Evolutionary conservation across 768 basidiomycete species (phyloP), one percentile per base, ranked within the genome.

Genomic region (Russula earlei): DNA sequence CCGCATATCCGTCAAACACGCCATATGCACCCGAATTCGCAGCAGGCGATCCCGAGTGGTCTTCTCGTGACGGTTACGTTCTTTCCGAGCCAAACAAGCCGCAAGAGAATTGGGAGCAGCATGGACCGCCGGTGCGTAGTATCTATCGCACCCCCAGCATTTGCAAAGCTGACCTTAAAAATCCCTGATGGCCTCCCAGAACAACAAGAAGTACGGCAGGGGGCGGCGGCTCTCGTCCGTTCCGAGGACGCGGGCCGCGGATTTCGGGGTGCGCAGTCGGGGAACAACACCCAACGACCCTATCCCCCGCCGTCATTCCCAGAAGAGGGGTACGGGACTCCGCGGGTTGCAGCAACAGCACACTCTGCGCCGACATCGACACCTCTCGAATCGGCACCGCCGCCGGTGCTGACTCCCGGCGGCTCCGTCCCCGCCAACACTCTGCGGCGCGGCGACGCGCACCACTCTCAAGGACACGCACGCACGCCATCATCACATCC

Each of bases 191-290:
- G 11, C 0, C 6, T 38, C n/a, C 0, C 15, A 54, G 41, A 19
- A 27, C 24, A 43, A 43, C 38, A 25, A 43, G 33, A 1, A 42
- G n/a, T 44, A 40, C 38, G 1, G 12, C 12, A 31, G 57, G 27
- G 47, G 6, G 1, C 33, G 56, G 52, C 7, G 22, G 19, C 25
- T 48, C 15, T 42, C 57, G 45, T 25, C 45, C 22, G 10, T 34
- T 24, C 47, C 57, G 52, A 14, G 52, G 45, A 2, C 52, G 47
- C 2, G 52, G 41, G 20, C 52, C 48, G 52, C n/a, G 47, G 46
- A 12, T 8, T 22, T 17, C 52, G 57, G 17, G 57, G 57, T 24
- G 52, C 46, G 4, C 44, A 58, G 33, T n/a, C 19, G 15, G 52
- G 57, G 25, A 24, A 43, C 29, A 45, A 47, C 24, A 19, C 29